Base-by-base conservation (phyloP, 306 rosid species). In the Vicia faba region DNA sequence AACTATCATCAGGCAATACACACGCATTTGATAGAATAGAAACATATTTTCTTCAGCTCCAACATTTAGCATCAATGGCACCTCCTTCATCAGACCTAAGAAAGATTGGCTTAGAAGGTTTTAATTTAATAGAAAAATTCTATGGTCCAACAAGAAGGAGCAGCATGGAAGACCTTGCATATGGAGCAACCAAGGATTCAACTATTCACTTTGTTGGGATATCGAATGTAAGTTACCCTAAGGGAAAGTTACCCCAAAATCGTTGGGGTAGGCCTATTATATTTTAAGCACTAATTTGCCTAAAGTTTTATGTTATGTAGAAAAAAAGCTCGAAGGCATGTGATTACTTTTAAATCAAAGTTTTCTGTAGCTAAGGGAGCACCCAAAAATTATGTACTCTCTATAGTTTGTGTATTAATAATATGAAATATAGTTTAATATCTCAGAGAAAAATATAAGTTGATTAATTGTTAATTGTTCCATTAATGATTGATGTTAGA, bases 21-120 rank as follows among this genome's bases (percentile, higher is more conserved):
- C 7, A 40, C 18, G 4, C 16, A 36, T 16, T 60, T 9, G 10
- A 36, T 20, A 20, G 31, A 23, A 20, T 23, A 40, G 5, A 62
- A 62, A 1, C 23, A 20, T 20, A 20, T 20, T 20, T 20, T 20
- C 23, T 20, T 20, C 33, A 19, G 5, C 68, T 40, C 50, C 44
- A 15, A 39, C 18, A 13, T 23, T 19, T 25, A 65, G 9, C 7
- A 43, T 44, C 58, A 5, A 61, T 61, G 69, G 79, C 63, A 55
- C 61, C 38, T 12, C 36, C 61, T 25, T 55, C 61, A 55, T 13
- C 61, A 16, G 65, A 78, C 11, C 64, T 79, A 0, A 49, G 67
- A 29, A 54, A 79, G 35, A 68, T 79, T 5, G 79, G 64, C 7
- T 0, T 46, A 54, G 83, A 79, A 46, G 79, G 72, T 48, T 79